Evolutionary conservation across 495 filamentous ascomycete species (phyloP).

Genomic region (Baudoinia panamericana): DNA sequence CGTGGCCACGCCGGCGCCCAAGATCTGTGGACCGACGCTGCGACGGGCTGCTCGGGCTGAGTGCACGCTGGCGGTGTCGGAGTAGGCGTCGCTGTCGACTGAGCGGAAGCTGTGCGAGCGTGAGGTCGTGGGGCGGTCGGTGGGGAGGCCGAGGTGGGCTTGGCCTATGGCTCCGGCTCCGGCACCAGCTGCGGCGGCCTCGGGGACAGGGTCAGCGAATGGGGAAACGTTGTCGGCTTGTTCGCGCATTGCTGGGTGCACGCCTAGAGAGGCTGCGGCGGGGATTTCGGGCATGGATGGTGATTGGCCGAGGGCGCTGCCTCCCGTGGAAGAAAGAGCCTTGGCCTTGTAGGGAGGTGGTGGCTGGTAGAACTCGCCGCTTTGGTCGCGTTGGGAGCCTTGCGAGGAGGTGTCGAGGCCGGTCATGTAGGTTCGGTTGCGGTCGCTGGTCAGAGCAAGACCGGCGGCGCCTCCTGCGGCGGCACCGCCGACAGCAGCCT

Average conservation of each 20-base stretch:
- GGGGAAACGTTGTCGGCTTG: not conserved
- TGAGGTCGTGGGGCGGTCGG: not conserved
- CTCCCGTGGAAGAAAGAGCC: not conserved
- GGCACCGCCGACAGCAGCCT: not conserved
- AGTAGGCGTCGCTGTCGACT: slow-evolving; percentile 1
- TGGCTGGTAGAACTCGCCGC: slow-evolving; percentile 1
- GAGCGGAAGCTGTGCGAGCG: not conserved
- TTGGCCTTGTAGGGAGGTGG: slow-evolving; percentile 3
- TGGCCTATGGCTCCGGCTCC: not conserved
- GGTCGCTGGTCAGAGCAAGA: not conserved
- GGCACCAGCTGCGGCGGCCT: not conserved
- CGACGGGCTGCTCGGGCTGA: slow-evolving; percentile 1
- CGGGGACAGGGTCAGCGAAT: not conserved
- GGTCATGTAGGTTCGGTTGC: slow-evolving; percentile 4
- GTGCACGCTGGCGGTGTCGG: slow-evolving; percentile 4
- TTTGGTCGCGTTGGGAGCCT: slow-evolving; percentile 1
- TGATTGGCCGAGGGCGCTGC: not conserved
- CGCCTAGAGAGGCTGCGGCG: not conserved
- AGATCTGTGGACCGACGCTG: slow-evolving; percentile 1
- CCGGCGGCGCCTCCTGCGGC: not conserved
- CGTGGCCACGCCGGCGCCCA: not conserved
- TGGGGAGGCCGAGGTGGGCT: not conserved
- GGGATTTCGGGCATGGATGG: not conserved
- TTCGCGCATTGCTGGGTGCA: not conserved
- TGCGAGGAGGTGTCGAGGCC: slow-evolving; percentile 9